phyloP scores from a whole-genome alignment of 345 rosid species.

The Brassica carinata region DNA sequence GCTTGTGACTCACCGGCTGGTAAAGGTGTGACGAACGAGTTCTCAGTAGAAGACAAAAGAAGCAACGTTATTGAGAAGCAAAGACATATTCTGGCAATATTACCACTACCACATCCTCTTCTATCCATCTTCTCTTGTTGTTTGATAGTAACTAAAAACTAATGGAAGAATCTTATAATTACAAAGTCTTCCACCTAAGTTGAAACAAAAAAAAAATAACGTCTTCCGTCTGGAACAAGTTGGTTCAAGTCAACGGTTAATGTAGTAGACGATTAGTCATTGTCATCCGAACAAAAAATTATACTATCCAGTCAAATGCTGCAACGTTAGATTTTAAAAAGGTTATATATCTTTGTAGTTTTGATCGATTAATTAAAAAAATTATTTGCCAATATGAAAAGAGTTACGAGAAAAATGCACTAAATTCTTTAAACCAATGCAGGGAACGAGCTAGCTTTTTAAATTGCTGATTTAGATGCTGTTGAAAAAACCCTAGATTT shows the following conservation, averaged over 20 bases:
- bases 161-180: background rate
- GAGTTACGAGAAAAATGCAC: background rate
- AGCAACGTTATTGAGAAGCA: background rate
- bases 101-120: no score
- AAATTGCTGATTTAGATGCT: no score
- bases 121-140: background rate
- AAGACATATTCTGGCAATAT: background rate
- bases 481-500: no score
- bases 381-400: no score
- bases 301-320: background rate
- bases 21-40: background rate
- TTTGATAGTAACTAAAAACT: background rate
- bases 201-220: background rate
- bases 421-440: background rate
- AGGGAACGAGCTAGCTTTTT: background rate
- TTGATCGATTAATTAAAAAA: no score
- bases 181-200: no score
- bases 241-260: background rate
- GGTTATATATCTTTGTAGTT: no score
- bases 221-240: background rate
- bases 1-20: background rate
- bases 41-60: background rate
- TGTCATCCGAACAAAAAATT: background rate
- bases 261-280: background rate
- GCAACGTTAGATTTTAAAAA: background rate